Evolutionary conservation across 306 rosid species (phyloP).

Genomic region (Gynostemma pentaphyllum): DNA sequence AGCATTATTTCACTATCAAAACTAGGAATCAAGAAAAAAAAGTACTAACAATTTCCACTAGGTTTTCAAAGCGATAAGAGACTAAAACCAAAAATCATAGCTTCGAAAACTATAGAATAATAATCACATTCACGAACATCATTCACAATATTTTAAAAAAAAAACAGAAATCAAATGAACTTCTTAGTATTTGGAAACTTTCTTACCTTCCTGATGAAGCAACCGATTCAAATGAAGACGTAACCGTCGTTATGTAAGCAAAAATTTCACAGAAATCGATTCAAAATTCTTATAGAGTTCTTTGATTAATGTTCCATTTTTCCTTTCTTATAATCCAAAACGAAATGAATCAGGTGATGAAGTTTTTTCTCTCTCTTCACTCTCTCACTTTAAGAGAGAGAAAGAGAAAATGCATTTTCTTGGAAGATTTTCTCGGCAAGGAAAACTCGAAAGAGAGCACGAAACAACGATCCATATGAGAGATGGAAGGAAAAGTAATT

Average conservation of each 20-base stretch:
- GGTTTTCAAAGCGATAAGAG: background rate
- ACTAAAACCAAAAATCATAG: background rate
- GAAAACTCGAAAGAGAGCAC: constrained; percentile 3
- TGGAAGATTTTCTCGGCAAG: background rate
- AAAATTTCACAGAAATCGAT: background rate
- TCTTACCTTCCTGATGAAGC: background rate
- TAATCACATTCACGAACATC: background rate
- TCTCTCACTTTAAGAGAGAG: no score
- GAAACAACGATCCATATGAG: no score
- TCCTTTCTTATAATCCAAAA: background rate
- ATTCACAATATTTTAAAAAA: background rate
- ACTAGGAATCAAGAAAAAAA: background rate
- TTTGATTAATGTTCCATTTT: background rate
- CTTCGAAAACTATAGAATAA: background rate
- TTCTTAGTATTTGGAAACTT: background rate
- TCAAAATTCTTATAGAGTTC: background rate
- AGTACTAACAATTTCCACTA: background rate
- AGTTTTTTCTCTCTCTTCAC: background rate
- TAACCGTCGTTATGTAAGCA: background rate
- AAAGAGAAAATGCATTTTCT: background rate
- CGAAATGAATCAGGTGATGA: background rate
- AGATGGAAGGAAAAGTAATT: no score
- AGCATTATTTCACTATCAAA: background rate
- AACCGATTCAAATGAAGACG: background rate
- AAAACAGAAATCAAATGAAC: background rate